phyloP scores from a whole-genome alignment of 345 rosid genomes.

The Dovyalis caffra region DNA sequence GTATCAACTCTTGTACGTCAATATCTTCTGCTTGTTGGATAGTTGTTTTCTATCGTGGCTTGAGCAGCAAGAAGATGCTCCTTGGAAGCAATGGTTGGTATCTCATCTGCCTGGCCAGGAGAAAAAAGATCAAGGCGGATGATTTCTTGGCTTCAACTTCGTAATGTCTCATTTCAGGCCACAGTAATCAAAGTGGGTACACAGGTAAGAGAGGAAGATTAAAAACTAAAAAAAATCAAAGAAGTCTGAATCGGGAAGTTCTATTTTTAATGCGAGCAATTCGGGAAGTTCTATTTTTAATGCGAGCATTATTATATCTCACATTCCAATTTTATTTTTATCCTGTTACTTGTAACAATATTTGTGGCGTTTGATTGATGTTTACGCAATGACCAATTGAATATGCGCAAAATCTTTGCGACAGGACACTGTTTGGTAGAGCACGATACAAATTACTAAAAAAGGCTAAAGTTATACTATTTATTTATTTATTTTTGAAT shows the following conservation, averaged over 20 bases:
- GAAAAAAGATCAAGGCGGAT: constrained; percentile 21
- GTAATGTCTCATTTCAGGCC: neutral
- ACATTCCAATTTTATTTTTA: no score
- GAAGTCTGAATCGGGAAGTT: neutral
- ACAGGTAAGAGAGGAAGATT: neutral
- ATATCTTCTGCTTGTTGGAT: constrained; percentile 44
- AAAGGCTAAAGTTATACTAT: no score
- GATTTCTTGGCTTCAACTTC: constrained; percentile 9
- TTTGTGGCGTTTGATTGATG: no score
- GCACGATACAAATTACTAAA: no score
- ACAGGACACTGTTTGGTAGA: no score
- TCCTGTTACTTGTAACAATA: no score
- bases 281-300: neutral
- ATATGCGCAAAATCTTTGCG: no score
- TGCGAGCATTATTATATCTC: no score
- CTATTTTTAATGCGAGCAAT: neutral
- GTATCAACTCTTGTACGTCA: constrained; percentile 41
- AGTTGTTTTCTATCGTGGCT: constrained; percentile 46
- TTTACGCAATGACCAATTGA: no score
- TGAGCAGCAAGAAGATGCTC: constrained; percentile 44
- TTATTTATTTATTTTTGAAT: no score
- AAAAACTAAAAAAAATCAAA: neutral
- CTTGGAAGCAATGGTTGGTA: constrained; percentile 40
- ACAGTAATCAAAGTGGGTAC: neutral
- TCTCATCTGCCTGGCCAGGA: constrained; percentile 23